These are phyloP conservation scores for Hanseniaspora osmophila DNA, from an alignment of 805 yeast species.

Conservation along the genomic window DNA sequence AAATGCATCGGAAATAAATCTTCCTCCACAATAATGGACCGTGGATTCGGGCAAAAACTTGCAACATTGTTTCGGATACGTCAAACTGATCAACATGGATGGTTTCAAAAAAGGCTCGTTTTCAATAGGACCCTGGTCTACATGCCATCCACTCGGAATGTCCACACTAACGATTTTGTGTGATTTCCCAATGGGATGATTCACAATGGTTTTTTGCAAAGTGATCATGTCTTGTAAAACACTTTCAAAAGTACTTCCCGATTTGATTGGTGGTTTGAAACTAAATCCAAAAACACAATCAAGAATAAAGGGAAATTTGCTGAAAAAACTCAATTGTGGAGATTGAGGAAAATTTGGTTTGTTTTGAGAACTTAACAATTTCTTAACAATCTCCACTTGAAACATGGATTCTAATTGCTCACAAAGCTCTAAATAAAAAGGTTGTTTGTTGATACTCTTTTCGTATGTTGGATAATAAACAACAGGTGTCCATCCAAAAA, in stretches of 20 bases:
- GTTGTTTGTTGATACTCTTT: slow-evolving; percentile 39
- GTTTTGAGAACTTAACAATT: slow-evolving; percentile 27
- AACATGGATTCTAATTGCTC: slow-evolving; percentile 38
- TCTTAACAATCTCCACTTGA: slow-evolving; percentile 30
- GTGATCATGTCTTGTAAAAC: slow-evolving; percentile 25
- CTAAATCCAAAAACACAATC: slow-evolving; percentile 92
- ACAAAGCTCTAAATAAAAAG: slow-evolving; percentile 43
- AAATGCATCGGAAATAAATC: slow-evolving; percentile 56
- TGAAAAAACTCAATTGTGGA: slow-evolving; percentile 14
- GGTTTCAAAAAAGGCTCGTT: slow-evolving; percentile 33
- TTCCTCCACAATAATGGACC: slow-evolving; percentile 75
- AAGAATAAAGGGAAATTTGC: slow-evolving; percentile 35
- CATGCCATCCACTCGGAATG: slow-evolving; percentile 96
- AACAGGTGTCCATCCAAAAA: slow-evolving; percentile 66
- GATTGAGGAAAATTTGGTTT: no score
- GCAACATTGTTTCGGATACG: slow-evolving; percentile 91
- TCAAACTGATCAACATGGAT: slow-evolving; percentile 57
- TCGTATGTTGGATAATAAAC: slow-evolving; percentile 54
- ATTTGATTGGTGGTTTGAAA: slow-evolving; percentile 75
- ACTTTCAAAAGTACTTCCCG: slow-evolving; percentile 9
- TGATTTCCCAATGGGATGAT: background rate
- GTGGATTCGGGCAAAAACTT: slow-evolving; percentile 29
- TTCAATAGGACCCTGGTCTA: slow-evolving; percentile 63
- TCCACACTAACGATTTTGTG: slow-evolving; percentile 56
- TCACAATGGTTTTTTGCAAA: slow-evolving; percentile 8